Percentiles rank a stretch among this genome's conserved stretches.
Evolutionary conservation across 768 basidiomycete species (phyloP).

Genomic region (Amanita rubescens): DNA sequence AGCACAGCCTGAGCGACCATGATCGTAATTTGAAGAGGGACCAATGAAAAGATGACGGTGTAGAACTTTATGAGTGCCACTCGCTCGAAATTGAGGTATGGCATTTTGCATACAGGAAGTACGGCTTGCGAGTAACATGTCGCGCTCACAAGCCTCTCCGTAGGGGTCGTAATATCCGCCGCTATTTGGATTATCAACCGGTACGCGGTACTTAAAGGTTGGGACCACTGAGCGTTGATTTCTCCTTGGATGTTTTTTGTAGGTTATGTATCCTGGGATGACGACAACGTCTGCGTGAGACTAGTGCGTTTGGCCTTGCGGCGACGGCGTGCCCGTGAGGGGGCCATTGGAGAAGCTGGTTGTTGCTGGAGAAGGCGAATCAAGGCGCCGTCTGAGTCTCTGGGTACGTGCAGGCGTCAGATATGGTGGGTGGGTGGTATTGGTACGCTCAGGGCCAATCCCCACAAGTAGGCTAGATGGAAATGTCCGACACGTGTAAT

Average conservation of each 20-base stretch:
- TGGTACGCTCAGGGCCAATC: too few relatives aligned
- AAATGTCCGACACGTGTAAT: too few relatives aligned
- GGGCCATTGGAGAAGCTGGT: too few relatives aligned
- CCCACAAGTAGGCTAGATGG: too few relatives aligned
- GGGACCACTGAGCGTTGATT: conserved; percentile 71
- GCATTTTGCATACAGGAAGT: conserved; percentile 67
- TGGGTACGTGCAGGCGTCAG: too few relatives aligned
- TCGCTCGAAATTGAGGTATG: conserved; percentile 52
- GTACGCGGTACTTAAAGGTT: conserved; percentile 47
- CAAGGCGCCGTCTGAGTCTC: too few relatives aligned
- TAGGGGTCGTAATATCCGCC: conserved; percentile 80
- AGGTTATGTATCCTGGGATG: conserved; percentile 71
- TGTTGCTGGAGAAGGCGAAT: too few relatives aligned
- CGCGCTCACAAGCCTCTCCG: conserved; percentile 65
- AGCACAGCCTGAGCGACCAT: conserved; percentile 65
- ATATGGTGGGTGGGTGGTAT: too few relatives aligned
- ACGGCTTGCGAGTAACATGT: conserved; percentile 68
- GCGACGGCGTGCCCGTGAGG: too few relatives aligned
- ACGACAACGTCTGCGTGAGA: too few relatives aligned
- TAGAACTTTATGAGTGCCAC: conserved; percentile 57
- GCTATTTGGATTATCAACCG: conserved; percentile 65
- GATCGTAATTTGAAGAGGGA: conserved; percentile 57
- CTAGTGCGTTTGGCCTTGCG: too few relatives aligned
- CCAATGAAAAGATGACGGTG: conserved; percentile 53
- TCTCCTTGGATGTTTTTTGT: conserved; percentile 70